Conservation (phyloP, 1,284 basidiomycete genomes). For the Bondarzewia mesenterica region DNA sequence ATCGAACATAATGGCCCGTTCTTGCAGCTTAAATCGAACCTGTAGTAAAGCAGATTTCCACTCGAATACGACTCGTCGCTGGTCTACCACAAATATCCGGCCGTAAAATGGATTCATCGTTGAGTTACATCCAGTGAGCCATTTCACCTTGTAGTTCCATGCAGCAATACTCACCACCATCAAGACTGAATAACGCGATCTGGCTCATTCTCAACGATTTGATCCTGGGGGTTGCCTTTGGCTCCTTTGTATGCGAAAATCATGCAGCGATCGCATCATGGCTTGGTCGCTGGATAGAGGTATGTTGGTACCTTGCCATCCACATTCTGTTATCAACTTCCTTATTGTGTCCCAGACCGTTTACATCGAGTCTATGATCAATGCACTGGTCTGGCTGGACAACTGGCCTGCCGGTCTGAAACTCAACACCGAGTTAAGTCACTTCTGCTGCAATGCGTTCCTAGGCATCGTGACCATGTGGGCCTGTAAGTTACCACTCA, state of each 20-base stretch:
- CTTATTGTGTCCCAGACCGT: conserved; percentile 25
- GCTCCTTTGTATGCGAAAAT: conserved; percentile 64
- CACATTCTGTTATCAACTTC: conserved; percentile 5
- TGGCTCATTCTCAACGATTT: conserved; percentile 92
- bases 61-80: conserved; percentile 6
- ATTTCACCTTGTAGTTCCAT: conserved; percentile 15
- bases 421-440: conserved; percentile 88
- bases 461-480: conserved; percentile 11
- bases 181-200: conserved; percentile 83
- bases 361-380: conserved; percentile 42
- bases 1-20: neutral
- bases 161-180: neutral
- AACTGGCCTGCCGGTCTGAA: conserved; percentile 96
- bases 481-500: conserved; percentile 8
- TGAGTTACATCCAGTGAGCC: conserved; percentile 57
- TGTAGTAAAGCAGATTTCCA: conserved; percentile 8
- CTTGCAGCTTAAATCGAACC: neutral
- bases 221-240: conserved; percentile 70
- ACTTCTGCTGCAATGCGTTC: conserved; percentile 44
- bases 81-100: no score
- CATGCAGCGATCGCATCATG: neutral
- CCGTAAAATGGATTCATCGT: conserved; percentile 12
- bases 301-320: conserved; percentile 18
- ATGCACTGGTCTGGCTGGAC: conserved; percentile 76
- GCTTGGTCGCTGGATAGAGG: conserved; percentile 32